Conservation (phyloP, 306 rosid species). For the Pachyrhizus erosus region DNA sequence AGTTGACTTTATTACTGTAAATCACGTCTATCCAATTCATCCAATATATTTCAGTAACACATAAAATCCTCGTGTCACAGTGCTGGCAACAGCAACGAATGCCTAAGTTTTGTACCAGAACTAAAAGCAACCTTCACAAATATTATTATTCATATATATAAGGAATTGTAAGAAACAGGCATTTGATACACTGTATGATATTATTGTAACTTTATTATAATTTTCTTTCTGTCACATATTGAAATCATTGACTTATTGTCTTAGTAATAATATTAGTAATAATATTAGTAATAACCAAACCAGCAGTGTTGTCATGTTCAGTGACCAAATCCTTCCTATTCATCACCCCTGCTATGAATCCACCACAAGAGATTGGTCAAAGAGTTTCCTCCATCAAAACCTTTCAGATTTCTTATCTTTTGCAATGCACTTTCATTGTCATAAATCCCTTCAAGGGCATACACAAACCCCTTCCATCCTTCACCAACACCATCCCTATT, state of each 20-base stretch:
- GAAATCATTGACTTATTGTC: background rate
- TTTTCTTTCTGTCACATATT: background rate
- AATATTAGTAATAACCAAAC: slow-evolving; percentile 35
- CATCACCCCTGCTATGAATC: slow-evolving; percentile 73
- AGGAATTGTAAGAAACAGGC: background rate
- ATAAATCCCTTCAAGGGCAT: slow-evolving; percentile 74
- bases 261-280: background rate
- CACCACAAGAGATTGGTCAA: slow-evolving; percentile 85
- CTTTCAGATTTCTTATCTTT: slow-evolving; percentile 58
- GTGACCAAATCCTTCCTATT: background rate
- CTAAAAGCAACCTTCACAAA: background rate
- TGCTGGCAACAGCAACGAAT: background rate
- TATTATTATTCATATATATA: background rate
- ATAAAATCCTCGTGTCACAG: no score
- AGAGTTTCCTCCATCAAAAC: slow-evolving; percentile 80
- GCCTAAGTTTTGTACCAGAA: background rate
- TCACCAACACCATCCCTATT: slow-evolving; percentile 75
- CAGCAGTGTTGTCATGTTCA: slow-evolving; percentile 37
- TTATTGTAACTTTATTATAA: background rate
- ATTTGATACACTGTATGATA: background rate
- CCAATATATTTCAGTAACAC: background rate
- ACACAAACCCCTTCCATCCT: slow-evolving; percentile 87
- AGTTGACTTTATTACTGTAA: background rate
- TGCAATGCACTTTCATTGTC: slow-evolving; percentile 57
- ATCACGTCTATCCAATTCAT: background rate